These are phyloP conservation scores for Beauveria bassiana DNA, from an alignment of 2,329 filamentous ascomycete species.

Conservation along the genomic window DNA sequence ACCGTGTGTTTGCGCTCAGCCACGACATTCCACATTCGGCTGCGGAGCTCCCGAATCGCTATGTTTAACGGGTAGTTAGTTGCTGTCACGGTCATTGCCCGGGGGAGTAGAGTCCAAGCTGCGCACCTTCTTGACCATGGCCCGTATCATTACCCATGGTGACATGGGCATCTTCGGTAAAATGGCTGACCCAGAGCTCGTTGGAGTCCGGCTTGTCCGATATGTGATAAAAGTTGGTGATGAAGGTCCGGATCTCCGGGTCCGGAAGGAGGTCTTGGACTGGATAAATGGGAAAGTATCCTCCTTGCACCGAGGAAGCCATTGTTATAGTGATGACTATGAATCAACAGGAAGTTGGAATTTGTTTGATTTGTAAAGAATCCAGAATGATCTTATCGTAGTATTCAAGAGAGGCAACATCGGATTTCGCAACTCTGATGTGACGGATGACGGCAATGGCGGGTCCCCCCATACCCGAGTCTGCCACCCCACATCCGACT, in stretches of 20 bases:
- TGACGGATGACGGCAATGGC: conserved; percentile 1
- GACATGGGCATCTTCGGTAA: conserved; percentile 33
- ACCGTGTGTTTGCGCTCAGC: conserved; percentile 33
- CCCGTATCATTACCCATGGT: conserved; percentile 34
- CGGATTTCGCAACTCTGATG: not conserved
- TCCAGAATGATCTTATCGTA: not conserved
- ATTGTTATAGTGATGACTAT: not conserved
- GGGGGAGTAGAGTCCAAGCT: not conserved
- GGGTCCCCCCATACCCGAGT: conserved; percentile 3
- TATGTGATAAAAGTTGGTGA: conserved; percentile 35
- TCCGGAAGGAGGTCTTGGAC: conserved; percentile 23
- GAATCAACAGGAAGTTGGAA: not conserved
- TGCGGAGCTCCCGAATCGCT: conserved; percentile 35
- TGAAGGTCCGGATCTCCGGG: conserved; percentile 28
- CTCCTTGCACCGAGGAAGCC: conserved; percentile 13
- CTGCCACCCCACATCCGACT: conserved; percentile 4
- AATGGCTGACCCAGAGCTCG: conserved; percentile 36
- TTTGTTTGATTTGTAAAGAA: not conserved
- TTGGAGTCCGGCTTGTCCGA: conserved; percentile 35
- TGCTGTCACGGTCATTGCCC: not conserved
- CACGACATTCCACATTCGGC: conserved; percentile 36
- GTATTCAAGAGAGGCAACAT: not conserved
- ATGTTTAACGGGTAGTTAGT: not conserved
- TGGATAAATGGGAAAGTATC: conserved; percentile 26
- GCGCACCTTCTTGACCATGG: conserved; percentile 27